phyloP scores from a whole-genome alignment of 805 yeast species.

The Lachancea dasiensis region DNA sequence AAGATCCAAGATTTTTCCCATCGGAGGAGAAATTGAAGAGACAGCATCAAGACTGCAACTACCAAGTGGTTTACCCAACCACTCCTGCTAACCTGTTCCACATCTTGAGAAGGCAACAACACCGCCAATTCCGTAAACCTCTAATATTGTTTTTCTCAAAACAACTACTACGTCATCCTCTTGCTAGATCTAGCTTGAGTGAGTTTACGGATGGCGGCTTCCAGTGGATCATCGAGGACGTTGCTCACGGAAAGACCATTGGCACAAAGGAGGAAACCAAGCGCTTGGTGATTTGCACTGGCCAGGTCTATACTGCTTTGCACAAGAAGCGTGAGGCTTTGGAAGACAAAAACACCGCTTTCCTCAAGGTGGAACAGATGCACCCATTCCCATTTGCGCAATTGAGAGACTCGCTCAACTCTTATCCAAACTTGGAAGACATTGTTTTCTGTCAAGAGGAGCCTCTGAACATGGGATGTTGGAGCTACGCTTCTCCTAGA shows the following conservation, averaged over 20 bases:
- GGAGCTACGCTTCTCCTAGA: constrained; percentile 79
- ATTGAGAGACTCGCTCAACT: constrained; percentile 73
- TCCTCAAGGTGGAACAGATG: constrained; percentile 85
- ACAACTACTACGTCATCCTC: constrained; percentile 91
- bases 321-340: constrained; percentile 79
- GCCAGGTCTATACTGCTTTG: constrained; percentile 93
- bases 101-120: constrained; percentile 96
- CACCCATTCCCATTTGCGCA: constrained; percentile 99
- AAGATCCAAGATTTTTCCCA: constrained; percentile 94
- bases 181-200: constrained; percentile 76
- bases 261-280: constrained; percentile 76
- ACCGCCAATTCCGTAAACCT: constrained; percentile 96
- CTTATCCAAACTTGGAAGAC: constrained; percentile 79
- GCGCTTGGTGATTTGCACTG: constrained; percentile 77
- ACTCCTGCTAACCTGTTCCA: constrained; percentile 98
- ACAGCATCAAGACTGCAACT: constrained; percentile 98
- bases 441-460: constrained; percentile 98
- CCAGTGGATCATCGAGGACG: constrained; percentile 95
- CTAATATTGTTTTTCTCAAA: constrained; percentile 85
- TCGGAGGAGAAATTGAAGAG: constrained; percentile 79
- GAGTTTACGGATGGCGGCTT: constrained; percentile 92
- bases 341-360: constrained; percentile 77
- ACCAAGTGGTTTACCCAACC: constrained; percentile 97
- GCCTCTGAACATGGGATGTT: constrained; percentile 95
- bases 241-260: constrained; percentile 73